Conservation (phyloP, 2,329 filamentous ascomycete genomes). For the Verticillium albo-atrum region DNA sequence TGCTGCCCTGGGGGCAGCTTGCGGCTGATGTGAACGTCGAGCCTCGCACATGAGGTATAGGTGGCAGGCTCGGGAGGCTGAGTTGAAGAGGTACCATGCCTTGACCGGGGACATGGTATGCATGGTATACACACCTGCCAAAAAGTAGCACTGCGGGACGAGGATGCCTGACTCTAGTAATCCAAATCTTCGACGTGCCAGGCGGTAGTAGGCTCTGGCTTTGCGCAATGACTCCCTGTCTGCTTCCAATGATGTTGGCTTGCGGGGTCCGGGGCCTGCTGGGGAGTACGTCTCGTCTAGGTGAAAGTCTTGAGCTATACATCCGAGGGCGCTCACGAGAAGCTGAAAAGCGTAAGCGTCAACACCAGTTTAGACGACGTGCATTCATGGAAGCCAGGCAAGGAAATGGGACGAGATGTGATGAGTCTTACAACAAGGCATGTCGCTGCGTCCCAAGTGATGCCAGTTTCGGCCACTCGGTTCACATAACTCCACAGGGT, state of each 20-base stretch:
- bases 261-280: neutral
- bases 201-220: constrained; percentile 9
- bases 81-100: constrained; percentile 9
- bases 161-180: constrained; percentile 10
- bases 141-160: constrained; percentile 11
- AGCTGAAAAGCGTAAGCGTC: constrained; percentile 12
- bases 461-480: constrained; percentile 15
- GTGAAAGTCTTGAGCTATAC: constrained; percentile 17
- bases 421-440: constrained; percentile 5
- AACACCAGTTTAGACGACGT: neutral
- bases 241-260: neutral
- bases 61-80: constrained; percentile 4
- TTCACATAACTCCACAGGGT: constrained; percentile 14
- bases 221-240: neutral
- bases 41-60: constrained; percentile 8
- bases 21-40: neutral
- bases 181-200: constrained; percentile 9
- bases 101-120: constrained; percentile 10
- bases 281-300: neutral
- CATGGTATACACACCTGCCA: constrained; percentile 11
- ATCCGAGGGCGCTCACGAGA: constrained; percentile 23
- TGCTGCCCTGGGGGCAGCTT: neutral
- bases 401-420: too few relatives aligned
- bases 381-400: neutral
- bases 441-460: constrained; percentile 8